phyloP scores from a whole-genome alignment of 257 asterid genomes.

The Echites panduratus region DNA sequence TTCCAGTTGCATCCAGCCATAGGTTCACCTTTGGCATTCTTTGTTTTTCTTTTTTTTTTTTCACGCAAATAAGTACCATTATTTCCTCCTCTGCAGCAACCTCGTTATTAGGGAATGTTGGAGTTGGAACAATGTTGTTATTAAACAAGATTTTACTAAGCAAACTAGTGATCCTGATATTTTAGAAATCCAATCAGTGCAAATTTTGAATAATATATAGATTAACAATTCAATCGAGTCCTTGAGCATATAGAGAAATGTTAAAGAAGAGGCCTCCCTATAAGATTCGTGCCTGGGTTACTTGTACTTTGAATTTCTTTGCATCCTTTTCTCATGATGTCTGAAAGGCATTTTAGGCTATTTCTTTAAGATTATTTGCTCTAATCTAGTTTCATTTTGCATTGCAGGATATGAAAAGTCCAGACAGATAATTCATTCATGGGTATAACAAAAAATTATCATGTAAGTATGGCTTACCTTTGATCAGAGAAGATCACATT shows the following conservation, averaged over 20 bases:
- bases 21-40: conserved; percentile 20
- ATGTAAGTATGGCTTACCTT: not conserved
- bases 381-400: not conserved
- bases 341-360: not conserved
- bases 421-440: not conserved
- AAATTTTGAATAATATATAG: not conserved
- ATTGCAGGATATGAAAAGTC: not conserved
- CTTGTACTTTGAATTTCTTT: not conserved
- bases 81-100: no score
- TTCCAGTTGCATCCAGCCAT: conserved; percentile 27
- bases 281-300: not conserved
- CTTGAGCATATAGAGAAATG: not conserved
- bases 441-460: not conserved
- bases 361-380: not conserved
- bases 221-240: not conserved
- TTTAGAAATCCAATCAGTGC: not conserved
- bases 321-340: not conserved
- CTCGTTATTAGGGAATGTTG: not conserved
- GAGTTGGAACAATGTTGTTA: not conserved
- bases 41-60: not conserved
- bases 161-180: not conserved
- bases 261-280: not conserved
- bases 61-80: no score
- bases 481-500: not conserved
- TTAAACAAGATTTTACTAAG: not conserved